phyloP scores from a whole-genome alignment of 2,329 filamentous ascomycete genomes.

The Talaromyces islandicus region DNA sequence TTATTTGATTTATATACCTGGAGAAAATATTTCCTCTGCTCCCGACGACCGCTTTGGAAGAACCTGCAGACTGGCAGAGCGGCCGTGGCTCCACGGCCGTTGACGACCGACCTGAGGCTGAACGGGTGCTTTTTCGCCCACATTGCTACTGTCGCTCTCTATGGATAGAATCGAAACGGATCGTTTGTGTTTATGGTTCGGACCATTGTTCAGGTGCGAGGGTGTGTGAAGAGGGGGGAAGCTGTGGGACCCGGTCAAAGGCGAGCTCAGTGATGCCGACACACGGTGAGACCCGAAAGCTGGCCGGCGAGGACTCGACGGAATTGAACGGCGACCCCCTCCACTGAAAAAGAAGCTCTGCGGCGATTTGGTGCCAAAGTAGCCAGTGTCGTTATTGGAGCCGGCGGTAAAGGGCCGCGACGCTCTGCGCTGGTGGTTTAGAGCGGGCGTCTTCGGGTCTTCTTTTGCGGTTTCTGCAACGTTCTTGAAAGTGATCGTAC shows the following conservation, averaged over 20 bases:
- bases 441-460: constrained; percentile 18
- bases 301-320: constrained; percentile 26
- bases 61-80: constrained; percentile 79
- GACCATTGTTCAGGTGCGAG: constrained; percentile 12
- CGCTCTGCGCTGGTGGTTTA: constrained; percentile 29
- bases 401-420: constrained; percentile 30
- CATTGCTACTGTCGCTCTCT: constrained; percentile 44
- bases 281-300: constrained; percentile 26
- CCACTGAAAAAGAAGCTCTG: constrained; percentile 28
- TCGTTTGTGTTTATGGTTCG: constrained; percentile 58
- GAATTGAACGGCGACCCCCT: constrained; percentile 29
- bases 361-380: constrained; percentile 34
- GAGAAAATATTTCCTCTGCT: constrained; percentile 32
- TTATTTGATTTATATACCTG: constrained; percentile 27
- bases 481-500: constrained; percentile 95
- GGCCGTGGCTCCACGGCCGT: constrained; percentile 62
- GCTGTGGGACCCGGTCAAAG: constrained; percentile 33
- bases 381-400: constrained; percentile 27
- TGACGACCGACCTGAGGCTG: constrained; percentile 35
- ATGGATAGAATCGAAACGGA: constrained; percentile 80
- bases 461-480: constrained; percentile 47
- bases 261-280: constrained; percentile 35
- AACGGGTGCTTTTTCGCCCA: constrained; percentile 23
- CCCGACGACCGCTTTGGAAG: constrained; percentile 44
- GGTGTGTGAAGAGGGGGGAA: constrained; percentile 33